Base-by-base conservation (phyloP, 352 stramenopile species). In the Pythium oligandrum region DNA sequence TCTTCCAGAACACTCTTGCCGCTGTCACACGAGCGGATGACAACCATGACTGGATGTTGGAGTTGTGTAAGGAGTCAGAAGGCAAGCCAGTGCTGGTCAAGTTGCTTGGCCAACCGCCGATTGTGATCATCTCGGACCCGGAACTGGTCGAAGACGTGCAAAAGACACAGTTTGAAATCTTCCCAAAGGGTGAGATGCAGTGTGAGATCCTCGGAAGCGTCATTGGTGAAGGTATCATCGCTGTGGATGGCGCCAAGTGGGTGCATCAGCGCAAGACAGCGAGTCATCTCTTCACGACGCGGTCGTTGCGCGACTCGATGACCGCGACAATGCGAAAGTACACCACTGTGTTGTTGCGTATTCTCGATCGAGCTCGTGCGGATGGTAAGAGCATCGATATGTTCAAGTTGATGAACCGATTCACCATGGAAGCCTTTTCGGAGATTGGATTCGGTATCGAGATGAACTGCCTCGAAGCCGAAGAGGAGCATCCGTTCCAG, bases 211-310 rank as follows among this genome's bases (percentile, higher is more conserved):
- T 83, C 17, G 59, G 59, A 26, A 66, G 88, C 45, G 68, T 93
- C 2, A 48, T 93, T 44, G 71, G 82, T 42, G 68, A 79, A 26
- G 79, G 79, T 42, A 90, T 93, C 58, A 83, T 92, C 46, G 69
- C 61, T 2, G 63, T 63, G 8, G 81, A 92, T 38, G 75, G 76
- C 1, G 52, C 70, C 33, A 62, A 51, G 33, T 93, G 85, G 83
- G 49, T 49, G 4, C 52, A 74, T 32, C 85, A 95, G 55, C 76
- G 81, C 58, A 91, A 93, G 62, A 84, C 63, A 1, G 86, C 83
- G 58, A 93, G 82, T 48, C 82, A 96, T 51, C 85, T 97, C 34
- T 91, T 96, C 50, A 84, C 75, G 26, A 70, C 70, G 8, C 64
- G 66, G 31, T 78, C 74, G 64, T 66, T 85, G 64, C 59, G 63